Evolutionary conservation across 768 basidiomycete species (phyloP), one percentile per base, ranked within the genome.

Genomic region (Hericium rajendrae): DNA sequence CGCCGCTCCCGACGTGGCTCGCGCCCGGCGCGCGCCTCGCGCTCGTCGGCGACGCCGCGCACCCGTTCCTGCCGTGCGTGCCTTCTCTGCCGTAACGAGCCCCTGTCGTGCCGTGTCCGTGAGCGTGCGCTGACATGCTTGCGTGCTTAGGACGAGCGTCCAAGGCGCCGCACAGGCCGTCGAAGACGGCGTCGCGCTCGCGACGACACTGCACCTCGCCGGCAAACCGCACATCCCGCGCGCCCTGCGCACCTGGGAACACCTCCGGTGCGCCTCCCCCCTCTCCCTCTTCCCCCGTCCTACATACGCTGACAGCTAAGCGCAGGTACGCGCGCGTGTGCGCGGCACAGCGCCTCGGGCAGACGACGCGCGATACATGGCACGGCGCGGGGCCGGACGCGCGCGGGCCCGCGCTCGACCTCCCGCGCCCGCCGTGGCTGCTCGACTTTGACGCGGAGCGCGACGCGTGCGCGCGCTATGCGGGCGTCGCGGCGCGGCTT

Each of bases 31-130:
- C 62, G 13, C 58, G 59, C n/a, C 55, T 68, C 10, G 49, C 59
- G 11, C 56, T 71, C 40, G 65, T 68, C 48, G 70, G 70, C 11
- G 64, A 72, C 54, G 64, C 65, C 22, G 64, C 68, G 41, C 72
- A 70, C 60, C 59, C 67, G 24, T 69, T 67, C 58, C 64, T 70
- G 6, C 66, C 70, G 68, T 65, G 38, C 37, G 54, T 57, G 28
- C 48, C 52, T 20, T n/a, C 39, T 38, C 28, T 24, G 38, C 40
- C n/a, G 28, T 50, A 20, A 50, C 49, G 49, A 10, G 28, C 28
- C 28, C 28, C 28, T 32, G 28, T 32, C 28, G 4, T 4, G 49
- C 20, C 10, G 49, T 24, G 49, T 24, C 49, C 16, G 12, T 46
- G 43, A 15, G 15, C 22, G 5, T 24, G 48, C 12, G 49, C 49